Conservation (phyloP, 2,329 filamentous ascomycete species). For the Fusarium euwallaceae region DNA sequence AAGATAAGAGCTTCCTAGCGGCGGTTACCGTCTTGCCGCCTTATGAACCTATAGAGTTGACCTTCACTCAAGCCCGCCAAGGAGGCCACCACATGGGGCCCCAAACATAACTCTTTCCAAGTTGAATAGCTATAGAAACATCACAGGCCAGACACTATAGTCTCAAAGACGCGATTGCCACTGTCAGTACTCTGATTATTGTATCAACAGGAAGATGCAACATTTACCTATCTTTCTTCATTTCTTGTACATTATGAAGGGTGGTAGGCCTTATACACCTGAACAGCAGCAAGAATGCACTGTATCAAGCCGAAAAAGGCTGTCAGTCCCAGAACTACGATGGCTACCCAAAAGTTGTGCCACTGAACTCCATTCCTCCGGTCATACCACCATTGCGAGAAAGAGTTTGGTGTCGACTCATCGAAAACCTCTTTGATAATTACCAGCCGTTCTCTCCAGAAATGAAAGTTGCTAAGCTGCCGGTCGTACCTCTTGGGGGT, state of each 20-base stretch:
- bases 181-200: background rate
- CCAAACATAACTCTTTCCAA: too few species aligned
- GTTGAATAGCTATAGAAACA: too few species aligned
- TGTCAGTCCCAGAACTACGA: background rate
- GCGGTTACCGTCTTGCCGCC: too few species aligned
- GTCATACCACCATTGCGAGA: background rate
- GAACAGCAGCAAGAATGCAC: background rate
- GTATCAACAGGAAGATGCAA: background rate
- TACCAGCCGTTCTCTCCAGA: background rate
- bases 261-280: background rate
- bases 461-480: background rate
- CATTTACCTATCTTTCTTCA: background rate
- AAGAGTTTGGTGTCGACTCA: background rate
- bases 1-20: too few species aligned
- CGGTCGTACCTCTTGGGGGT: background rate
- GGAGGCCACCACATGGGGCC: too few species aligned
- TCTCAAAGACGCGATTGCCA: background rate
- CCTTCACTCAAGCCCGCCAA: too few species aligned
- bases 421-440: background rate
- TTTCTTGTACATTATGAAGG: background rate
- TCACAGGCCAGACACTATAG: too few species aligned
- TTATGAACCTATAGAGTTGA: too few species aligned
- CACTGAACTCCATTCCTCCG: background rate
- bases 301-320: background rate
- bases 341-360: background rate